These are phyloP conservation scores for Xylaria castorea DNA, from an alignment of 495 filamentous ascomycete genomes.

Conservation along the genomic window DNA sequence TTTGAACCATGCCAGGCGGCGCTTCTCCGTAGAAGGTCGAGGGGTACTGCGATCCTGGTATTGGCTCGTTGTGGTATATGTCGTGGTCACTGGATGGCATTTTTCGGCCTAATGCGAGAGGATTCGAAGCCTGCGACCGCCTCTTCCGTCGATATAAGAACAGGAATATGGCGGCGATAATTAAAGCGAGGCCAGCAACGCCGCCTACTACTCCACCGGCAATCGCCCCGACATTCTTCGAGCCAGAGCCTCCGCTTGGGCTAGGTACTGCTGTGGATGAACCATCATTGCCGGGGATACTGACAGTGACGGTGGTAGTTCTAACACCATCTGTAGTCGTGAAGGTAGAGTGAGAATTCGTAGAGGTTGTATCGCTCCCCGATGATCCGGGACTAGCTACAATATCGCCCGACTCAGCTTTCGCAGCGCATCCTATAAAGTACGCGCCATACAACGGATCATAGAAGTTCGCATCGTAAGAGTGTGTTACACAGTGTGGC, in stretches of 20 bases:
- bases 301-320: constrained; percentile 33
- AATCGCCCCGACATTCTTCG: constrained; percentile 39
- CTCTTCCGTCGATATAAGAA: constrained; percentile 33
- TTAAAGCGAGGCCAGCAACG: constrained; percentile 42
- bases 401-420: constrained; percentile 34
- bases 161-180: constrained; percentile 40
- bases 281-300: constrained; percentile 21
- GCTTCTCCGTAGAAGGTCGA: constrained; percentile 43
- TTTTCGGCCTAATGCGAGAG: constrained; percentile 29
- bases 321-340: constrained; percentile 22
- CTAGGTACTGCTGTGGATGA: constrained; percentile 28
- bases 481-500: constrained; percentile 39
- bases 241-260: constrained; percentile 1
- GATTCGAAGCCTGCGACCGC: background rate
- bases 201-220: constrained; percentile 52
- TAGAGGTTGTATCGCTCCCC: constrained; percentile 24
- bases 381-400: constrained; percentile 29
- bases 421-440: constrained; percentile 38
- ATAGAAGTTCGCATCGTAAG: constrained; percentile 38
- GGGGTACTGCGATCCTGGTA: constrained; percentile 35
- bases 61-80: constrained; percentile 26
- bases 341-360: constrained; percentile 25
- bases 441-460: constrained; percentile 37
- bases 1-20: constrained; percentile 38
- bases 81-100: constrained; percentile 27